A percentile compares a stretch with the other conserved stretches of the same genome.
These are phyloP conservation scores for Tuber melanosporum DNA, from an alignment of 495 filamentous ascomycete genomes.

Conservation along the genomic window DNA sequence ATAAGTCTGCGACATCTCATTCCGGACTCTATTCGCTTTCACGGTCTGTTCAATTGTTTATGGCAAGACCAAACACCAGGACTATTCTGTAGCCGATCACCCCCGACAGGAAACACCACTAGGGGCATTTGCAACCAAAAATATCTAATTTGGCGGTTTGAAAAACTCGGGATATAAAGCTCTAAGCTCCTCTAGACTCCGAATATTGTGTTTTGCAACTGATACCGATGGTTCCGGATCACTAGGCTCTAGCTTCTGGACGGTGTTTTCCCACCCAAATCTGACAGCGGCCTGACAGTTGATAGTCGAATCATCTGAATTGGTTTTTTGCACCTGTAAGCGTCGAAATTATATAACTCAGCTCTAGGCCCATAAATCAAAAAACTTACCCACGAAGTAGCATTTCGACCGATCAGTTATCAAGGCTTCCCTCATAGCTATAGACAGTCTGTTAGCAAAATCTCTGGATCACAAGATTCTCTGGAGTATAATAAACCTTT, in stretches of 20 bases:
- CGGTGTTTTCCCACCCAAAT: conserved; percentile 47
- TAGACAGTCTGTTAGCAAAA: not conserved
- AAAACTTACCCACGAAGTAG: conserved; percentile 29
- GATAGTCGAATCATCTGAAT: conserved; percentile 28
- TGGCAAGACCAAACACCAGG: not conserved
- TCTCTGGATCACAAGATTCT: not conserved
- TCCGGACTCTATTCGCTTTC: not conserved
- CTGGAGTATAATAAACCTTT: conserved; percentile 54
- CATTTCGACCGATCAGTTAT: conserved; percentile 38
- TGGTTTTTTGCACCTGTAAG: not conserved
- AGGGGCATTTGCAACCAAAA: not conserved
- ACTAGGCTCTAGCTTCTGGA: conserved; percentile 58
- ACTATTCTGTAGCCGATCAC: not conserved
- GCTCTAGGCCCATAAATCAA: not conserved
- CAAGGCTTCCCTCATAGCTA: conserved; percentile 47
- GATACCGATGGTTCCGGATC: conserved; percentile 49
- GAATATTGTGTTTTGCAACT: conserved; percentile 52
- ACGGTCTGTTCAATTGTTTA: not conserved
- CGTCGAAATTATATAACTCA: not conserved
- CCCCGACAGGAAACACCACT: not conserved
- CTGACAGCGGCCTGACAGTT: conserved; percentile 39
- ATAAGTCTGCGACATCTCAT: not conserved
- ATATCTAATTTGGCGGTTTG: not conserved
- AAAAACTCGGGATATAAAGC: conserved; percentile 38
- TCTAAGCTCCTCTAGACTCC: conserved; percentile 34